Base-by-base conservation (phyloP, 2,329 filamentous ascomycete species). In the Cordyceps cicadae region DNA sequence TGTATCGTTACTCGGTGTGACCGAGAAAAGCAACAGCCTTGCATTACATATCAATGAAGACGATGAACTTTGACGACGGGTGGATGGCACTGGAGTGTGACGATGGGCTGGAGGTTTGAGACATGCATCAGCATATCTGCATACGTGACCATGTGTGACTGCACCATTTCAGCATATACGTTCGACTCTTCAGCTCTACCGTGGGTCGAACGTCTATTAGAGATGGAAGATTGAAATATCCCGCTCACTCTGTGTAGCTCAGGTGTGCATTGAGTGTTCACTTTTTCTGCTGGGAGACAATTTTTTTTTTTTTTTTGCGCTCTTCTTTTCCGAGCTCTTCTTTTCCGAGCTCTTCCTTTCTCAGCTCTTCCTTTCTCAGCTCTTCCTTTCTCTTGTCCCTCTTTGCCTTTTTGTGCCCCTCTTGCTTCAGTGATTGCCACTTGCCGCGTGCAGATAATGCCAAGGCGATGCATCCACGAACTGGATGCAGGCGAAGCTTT, bases 121-220 rank as follows among this genome's bases (percentile, higher is more conserved):
- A 50, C 17, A 14, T 54, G 14, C 46, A 26, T 19, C 7, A 29
- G 29, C 29, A 29, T 29, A 29, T 29, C 37, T 41, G 37, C 48
- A 41, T 46, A 41, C 17, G 14, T 50, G 48, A 17, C 24, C 9
- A 37, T 37, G 11, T 37, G 11, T 63, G 59, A 57, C 41, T 34
- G 52, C 46, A 70, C 77, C 76, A 80, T 79, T 76, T 76, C 71
- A 81, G 79, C 79, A 81, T 81, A 80, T 81, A 70, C 78, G 77
- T 78, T 79, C 76, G 74, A 72, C 73, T 68, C 70, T 70, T 71
- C 68, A 66, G 67, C 75, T 78, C 73, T 70, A 72, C 78, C 77
- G 69, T 81, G 79, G 76, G 76, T 76, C 74, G 76, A 76, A 78
- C 73, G 79, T 76, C 79, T 81, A 81, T 77, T 76, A 76, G 72